Conservation (phyloP, 768 basidiomycete genomes). For the Russula lepida region DNA sequence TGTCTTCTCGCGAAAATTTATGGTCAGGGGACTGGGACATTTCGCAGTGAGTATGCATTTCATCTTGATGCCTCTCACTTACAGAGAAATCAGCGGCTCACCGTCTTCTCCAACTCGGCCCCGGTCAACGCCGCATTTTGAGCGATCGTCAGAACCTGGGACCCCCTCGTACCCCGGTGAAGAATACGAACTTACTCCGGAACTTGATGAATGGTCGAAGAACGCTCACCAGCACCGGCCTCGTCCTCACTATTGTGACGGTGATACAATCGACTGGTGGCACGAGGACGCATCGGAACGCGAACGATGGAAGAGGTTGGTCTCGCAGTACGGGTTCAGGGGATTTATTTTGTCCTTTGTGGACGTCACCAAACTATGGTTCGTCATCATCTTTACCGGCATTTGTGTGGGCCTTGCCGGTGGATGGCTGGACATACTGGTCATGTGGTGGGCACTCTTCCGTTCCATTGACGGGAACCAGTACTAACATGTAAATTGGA, state of each 20-base stretch:
- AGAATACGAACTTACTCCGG: slow-evolving; percentile 17
- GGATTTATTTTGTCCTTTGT: slow-evolving; percentile 47
- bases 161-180: not conserved
- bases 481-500: slow-evolving; percentile 22
- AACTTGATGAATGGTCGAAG: slow-evolving; percentile 17
- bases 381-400: slow-evolving; percentile 59
- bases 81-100: not conserved
- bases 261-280: slow-evolving; percentile 61
- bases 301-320: slow-evolving; percentile 41
- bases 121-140: not conserved
- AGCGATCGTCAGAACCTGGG: not conserved
- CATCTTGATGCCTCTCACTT: not conserved
- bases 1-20: not conserved
- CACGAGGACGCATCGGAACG: slow-evolving; percentile 58
- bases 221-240: slow-evolving; percentile 17
- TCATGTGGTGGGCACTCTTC: slow-evolving; percentile 48
- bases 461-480: not conserved
- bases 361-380: slow-evolving; percentile 55
- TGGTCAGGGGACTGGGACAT: not conserved
- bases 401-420: slow-evolving; percentile 60
- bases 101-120: not conserved
- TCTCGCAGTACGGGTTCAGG: slow-evolving; percentile 45
- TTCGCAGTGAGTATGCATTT: not conserved
- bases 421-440: slow-evolving; percentile 65
- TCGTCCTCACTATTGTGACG: slow-evolving; percentile 40